Conservation (phyloP, 495 filamentous ascomycete species). For the Penicillium taxi region DNA sequence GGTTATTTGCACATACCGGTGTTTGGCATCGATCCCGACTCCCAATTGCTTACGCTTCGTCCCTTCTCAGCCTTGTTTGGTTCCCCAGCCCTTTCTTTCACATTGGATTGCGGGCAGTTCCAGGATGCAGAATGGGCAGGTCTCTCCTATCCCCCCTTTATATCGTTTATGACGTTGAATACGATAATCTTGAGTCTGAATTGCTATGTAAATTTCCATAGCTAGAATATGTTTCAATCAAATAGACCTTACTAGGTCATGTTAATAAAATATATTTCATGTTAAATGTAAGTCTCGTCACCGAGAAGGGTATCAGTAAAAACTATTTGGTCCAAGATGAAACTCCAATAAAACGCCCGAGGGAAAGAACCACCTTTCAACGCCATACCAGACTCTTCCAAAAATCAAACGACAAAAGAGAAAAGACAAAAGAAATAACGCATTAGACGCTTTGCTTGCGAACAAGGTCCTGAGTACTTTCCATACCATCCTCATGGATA, state of each 20-base stretch:
- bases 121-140: slow-evolving; percentile 12
- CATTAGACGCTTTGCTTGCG: slow-evolving; percentile 15
- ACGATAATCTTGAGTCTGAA: no score
- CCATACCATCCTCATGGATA: slow-evolving; percentile 12
- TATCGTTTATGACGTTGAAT: no score
- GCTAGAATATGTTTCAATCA: slow-evolving; percentile 4
- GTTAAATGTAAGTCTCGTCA: no score
- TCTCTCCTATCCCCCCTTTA: no score
- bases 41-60: neutral
- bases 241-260: no score
- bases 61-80: neutral
- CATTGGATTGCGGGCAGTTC: slow-evolving; percentile 5
- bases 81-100: slow-evolving; percentile 2
- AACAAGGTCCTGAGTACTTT: slow-evolving; percentile 24
- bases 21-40: neutral
- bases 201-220: no score
- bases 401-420: neutral
- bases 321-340: neutral
- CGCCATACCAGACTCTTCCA: no score
- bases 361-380: neutral
- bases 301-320: no score
- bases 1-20: slow-evolving; percentile 9
- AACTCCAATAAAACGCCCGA: neutral
- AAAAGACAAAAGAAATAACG: slow-evolving; percentile 1
- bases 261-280: neutral